Evolutionary conservation across 2,329 filamentous ascomycete genomes (phyloP).

Genomic region (Amauroascus niger): DNA sequence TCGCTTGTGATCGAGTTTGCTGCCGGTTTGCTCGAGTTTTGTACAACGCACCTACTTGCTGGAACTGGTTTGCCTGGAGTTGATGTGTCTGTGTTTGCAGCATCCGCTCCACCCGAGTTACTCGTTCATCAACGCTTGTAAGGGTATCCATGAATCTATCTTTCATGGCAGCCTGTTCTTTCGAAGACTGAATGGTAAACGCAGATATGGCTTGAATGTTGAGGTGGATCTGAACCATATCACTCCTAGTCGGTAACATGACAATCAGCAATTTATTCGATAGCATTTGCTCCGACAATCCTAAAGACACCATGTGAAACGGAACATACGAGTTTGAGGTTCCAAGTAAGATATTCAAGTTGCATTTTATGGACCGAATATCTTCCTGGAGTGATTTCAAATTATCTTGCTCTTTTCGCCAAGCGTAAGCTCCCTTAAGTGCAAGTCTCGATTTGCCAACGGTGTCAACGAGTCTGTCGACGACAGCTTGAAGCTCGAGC

Average conservation of each 20-base stretch:
- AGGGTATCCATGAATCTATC: conserved; percentile 21
- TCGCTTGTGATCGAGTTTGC: not conserved
- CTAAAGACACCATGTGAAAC: not conserved
- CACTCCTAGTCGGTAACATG: conserved; percentile 16
- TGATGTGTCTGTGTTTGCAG: conserved; percentile 20
- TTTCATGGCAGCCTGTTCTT: conserved; percentile 19
- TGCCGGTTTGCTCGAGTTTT: conserved; percentile 1
- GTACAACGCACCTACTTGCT: conserved; percentile 22
- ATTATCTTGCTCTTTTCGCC: conserved; percentile 21
- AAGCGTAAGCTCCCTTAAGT: conserved; percentile 14
- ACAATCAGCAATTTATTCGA: not conserved
- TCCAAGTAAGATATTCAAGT: conserved; percentile 25
- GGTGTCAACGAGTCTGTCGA: conserved; percentile 16
- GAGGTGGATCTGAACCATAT: conserved; percentile 21
- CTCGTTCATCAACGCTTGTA: conserved; percentile 21
- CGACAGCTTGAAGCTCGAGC: conserved; percentile 21
- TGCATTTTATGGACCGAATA: conserved; percentile 23
- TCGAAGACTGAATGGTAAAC: conserved; percentile 17
- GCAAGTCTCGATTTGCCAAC: conserved; percentile 15
- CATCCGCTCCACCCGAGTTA: conserved; percentile 23
- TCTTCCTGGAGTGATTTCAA: conserved; percentile 23
- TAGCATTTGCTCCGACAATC: not conserved
- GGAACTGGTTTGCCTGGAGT: conserved; percentile 20
- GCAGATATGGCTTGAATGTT: conserved; percentile 22
- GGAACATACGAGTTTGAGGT: conserved; percentile 24